These are phyloP conservation scores for Madurella fahalii DNA, from an alignment of 2,329 filamentous ascomycete genomes.

Conservation along the genomic window DNA sequence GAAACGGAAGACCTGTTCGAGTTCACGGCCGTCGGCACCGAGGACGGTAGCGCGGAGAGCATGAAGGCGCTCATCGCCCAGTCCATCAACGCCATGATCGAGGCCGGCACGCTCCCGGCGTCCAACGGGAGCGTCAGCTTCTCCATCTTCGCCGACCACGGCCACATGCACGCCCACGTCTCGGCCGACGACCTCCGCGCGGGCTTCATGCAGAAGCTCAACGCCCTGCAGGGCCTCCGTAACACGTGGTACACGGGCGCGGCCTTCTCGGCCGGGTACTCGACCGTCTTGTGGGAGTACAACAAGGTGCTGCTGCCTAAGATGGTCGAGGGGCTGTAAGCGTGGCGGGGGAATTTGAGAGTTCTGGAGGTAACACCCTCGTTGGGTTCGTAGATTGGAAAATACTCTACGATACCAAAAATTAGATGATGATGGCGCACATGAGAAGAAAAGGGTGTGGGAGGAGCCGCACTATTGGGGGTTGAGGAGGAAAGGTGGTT, in stretches of 20 bases:
- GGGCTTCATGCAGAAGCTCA: constrained; percentile 23
- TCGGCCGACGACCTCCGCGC: constrained; percentile 16
- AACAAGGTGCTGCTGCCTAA: constrained; percentile 22
- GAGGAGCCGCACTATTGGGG: no score
- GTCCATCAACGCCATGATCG: constrained; percentile 19
- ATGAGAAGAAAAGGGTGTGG: no score
- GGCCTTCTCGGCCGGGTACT: constrained; percentile 22
- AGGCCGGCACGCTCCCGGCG: constrained; percentile 14
- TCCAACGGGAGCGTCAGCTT: constrained; percentile 7
- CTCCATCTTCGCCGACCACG: constrained; percentile 13
- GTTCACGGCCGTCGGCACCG: constrained; percentile 12
- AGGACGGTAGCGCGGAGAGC: constrained; percentile 4
- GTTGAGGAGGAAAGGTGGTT: no score
- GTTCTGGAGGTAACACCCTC: neutral
- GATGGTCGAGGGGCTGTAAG: constrained; percentile 15
- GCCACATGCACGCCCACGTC: constrained; percentile 17
- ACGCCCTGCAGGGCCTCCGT: constrained; percentile 23
- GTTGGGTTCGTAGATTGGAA: no score
- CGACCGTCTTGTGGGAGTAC: constrained; percentile 25
- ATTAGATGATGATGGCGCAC: no score
- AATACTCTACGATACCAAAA: no score
- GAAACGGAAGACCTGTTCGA: constrained; percentile 12
- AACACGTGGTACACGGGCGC: constrained; percentile 26
- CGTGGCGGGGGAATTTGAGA: neutral
- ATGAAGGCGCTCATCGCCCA: constrained; percentile 7